Base-by-base conservation (phyloP, 805 yeast genomes). In the Blastobotrys mokoenaii region DNA sequence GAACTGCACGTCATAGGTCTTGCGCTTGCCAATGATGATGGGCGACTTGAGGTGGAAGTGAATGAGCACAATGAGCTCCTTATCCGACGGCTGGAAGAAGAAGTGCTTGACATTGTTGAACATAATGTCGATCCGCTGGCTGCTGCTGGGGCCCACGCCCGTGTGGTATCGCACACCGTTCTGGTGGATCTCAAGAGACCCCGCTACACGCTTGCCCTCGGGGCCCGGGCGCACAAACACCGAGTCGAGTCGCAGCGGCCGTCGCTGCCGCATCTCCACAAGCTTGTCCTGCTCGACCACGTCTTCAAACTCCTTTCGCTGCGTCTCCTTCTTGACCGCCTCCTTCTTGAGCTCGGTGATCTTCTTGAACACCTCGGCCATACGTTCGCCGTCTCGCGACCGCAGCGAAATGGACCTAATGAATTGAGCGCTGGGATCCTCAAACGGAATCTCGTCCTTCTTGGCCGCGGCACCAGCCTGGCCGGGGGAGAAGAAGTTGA, bases 141-240 rank as follows among this genome's bases (percentile, higher is more conserved):
- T n/a, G 55, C 87, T 94, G 58, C 90, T 97, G 14, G 80, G 72
- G 59, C 89, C 78, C 52, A 86, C 73, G 11, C 93, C 82, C 1
- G 95, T 82, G 61, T 86, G 95, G 64, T 89, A 93, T 56, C 97
- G 76, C 51, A 93, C 76, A 77, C 98, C 98, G 64, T 90, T 93
- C 62, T 87, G 95, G 65, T 90, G 98, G 50, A 90, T 86, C 51
- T 86, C 85, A 46, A 90, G 76, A 15, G 81, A 77, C 30, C 97
- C 97, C 11, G 97, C 90, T 25, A 83, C 80, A 65, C 96, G 85
- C 63, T 90, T 90, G n/a, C 96, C 84, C 63, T 90, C 98, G 0
- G 97, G 97, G 40, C 89, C 86, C 34, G 98, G 98, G 62, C 97
- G 81, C 41, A 89, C 83, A 61, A 82, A 87, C 1, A 93, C 89